Conservation (phyloP, 1,284 basidiomycete species). For the Microbotryum lychnidis-dioicae region DNA sequence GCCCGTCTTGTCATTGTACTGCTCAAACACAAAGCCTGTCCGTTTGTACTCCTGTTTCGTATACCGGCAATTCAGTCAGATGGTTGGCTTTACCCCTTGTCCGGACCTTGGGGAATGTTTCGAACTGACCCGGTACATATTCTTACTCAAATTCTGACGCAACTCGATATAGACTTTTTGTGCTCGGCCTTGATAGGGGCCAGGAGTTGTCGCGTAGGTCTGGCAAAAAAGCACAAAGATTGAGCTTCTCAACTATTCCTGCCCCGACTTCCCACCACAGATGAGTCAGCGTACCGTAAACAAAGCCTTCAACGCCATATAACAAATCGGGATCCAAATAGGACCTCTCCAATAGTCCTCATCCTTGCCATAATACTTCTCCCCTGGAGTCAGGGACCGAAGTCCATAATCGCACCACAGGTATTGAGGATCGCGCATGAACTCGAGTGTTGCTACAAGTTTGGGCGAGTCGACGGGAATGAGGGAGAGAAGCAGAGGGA, state of each 20-base stretch:
- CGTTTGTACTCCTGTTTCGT: constrained; percentile 66
- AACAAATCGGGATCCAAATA: constrained; percentile 95
- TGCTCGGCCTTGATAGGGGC: constrained; percentile 67
- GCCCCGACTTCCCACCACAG: too few relatives aligned
- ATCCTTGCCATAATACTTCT: constrained; percentile 78
- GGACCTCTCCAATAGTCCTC: constrained; percentile 97
- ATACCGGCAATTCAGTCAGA: neutral
- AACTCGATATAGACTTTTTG: constrained; percentile 68
- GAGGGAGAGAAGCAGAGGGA: constrained; percentile 77
- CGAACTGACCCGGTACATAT: constrained; percentile 65
- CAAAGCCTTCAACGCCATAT: constrained; percentile 67
- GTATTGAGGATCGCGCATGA: constrained; percentile 67
- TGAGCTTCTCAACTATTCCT: too few relatives aligned
- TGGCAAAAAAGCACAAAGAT: constrained; percentile 38
- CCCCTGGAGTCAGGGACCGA: constrained; percentile 55
- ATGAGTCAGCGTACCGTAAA: constrained; percentile 52
- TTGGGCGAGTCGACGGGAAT: constrained; percentile 66
- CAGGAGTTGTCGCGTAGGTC: constrained; percentile 69
- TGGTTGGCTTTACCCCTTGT: neutral
- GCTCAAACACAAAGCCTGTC: constrained; percentile 88
- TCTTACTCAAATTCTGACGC: constrained; percentile 70
- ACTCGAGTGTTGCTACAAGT: constrained; percentile 66
- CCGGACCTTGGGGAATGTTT: neutral
- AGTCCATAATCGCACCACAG: constrained; percentile 86
- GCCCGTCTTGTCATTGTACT: constrained; percentile 77